These are phyloP conservation scores for Mitragyna speciosa DNA, from an alignment of 257 asterid species.

Conservation along the genomic window DNA sequence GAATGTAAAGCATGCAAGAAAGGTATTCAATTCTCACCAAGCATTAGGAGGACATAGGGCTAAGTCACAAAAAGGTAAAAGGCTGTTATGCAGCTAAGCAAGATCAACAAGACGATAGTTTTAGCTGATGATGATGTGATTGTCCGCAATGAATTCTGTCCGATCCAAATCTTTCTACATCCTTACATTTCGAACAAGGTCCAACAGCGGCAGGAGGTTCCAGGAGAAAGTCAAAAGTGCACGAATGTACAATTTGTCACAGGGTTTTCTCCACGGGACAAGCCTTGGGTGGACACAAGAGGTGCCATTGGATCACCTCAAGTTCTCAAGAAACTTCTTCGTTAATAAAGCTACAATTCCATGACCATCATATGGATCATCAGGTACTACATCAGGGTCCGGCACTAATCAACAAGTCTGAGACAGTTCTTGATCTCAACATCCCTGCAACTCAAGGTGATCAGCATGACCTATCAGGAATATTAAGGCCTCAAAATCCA, in stretches of 20 bases:
- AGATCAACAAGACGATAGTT: slow-evolving; percentile 39
- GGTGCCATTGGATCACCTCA: slow-evolving; percentile 93
- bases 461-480: slow-evolving; percentile 36
- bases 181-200: slow-evolving; percentile 48
- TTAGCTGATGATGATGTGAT: slow-evolving; percentile 38
- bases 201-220: slow-evolving; percentile 42
- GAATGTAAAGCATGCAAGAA: slow-evolving; percentile 94
- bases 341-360: slow-evolving; percentile 42
- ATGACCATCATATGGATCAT: slow-evolving; percentile 32
- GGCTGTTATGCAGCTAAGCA: slow-evolving; percentile 86
- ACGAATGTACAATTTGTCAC: slow-evolving; percentile 93
- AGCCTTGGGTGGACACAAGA: slow-evolving; percentile 93
- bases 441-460: slow-evolving; percentile 64
- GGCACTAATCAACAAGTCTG: slow-evolving; percentile 17
- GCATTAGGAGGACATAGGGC: slow-evolving; percentile 95
- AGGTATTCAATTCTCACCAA: slow-evolving; percentile 92
- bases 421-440: slow-evolving; percentile 66
- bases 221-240: slow-evolving; percentile 64
- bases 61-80: slow-evolving; percentile 86
- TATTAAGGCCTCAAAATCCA: slow-evolving; percentile 45
- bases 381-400: slow-evolving; percentile 1
- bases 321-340: slow-evolving; percentile 51
- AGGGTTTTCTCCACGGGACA: slow-evolving; percentile 82
- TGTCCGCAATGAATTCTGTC: slow-evolving; percentile 45
- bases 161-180: slow-evolving; percentile 37